Conservation (phyloP, 2,329 filamentous ascomycete species). For the Cladorrhinum sp. region DNA sequence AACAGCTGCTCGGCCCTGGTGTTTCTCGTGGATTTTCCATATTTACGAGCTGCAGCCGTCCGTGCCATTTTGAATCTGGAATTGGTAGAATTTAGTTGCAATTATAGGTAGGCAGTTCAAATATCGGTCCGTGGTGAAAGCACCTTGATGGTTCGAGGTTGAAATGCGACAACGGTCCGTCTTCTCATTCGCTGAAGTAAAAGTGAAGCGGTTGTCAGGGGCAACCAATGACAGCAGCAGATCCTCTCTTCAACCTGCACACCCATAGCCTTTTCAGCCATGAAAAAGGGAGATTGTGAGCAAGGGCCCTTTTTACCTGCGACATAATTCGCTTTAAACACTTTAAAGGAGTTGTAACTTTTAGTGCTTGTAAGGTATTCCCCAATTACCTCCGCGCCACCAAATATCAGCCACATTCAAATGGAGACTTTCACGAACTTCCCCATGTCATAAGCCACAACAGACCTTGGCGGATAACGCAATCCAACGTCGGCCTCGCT, state of each 20-base stretch:
- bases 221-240: constrained; percentile 1
- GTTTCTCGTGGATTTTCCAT: constrained; percentile 49
- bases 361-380: too few species aligned
- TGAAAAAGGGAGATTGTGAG: too few species aligned
- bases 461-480: neutral
- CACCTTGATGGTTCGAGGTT: constrained; percentile 9
- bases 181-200: constrained; percentile 9
- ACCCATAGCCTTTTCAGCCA: too few species aligned
- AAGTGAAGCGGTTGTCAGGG: constrained; percentile 7
- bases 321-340: too few species aligned
- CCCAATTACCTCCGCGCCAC: too few species aligned
- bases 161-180: neutral
- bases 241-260: too few species aligned
- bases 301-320: too few species aligned
- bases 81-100: constrained; percentile 2
- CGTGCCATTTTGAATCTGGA: constrained; percentile 41
- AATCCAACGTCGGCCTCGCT: neutral
- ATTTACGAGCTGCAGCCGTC: constrained; percentile 43
- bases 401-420: too few species aligned
- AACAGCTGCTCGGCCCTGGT: constrained; percentile 49
- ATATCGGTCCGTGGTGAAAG: neutral
- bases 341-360: too few species aligned
- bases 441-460: neutral
- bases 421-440: too few species aligned
- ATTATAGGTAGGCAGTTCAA: neutral